A percentile compares a stretch with the other conserved stretches of the same genome.
Evolutionary conservation across 495 filamentous ascomycete species (phyloP).

Genomic region (Xylaria palmicola): DNA sequence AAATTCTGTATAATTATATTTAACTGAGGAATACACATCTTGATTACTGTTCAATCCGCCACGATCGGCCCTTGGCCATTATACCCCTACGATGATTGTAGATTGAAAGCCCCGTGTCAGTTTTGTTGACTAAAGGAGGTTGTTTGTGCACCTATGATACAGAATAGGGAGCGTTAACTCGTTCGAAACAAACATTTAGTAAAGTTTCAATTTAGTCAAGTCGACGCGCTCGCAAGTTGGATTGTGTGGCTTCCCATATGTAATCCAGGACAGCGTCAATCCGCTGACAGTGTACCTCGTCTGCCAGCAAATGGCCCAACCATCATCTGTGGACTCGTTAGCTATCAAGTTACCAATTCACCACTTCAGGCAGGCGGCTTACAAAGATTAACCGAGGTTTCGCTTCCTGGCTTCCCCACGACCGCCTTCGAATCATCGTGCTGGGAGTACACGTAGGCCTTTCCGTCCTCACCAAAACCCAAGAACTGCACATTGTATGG

Average conservation of each 20-base stretch:
- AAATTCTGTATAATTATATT: not conserved
- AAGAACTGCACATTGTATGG: not conserved
- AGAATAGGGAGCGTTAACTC: not conserved
- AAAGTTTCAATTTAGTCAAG: slow-evolving; percentile 7
- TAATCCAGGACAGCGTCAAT: slow-evolving; percentile 13
- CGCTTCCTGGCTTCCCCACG: not conserved
- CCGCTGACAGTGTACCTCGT: slow-evolving; percentile 7
- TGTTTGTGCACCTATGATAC: not conserved
- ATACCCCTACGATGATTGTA: no score
- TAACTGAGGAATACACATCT: no score
- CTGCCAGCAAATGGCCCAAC: slow-evolving; percentile 9
- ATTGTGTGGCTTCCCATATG: slow-evolving; percentile 6
- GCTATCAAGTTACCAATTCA: not conserved
- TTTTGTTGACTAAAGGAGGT: slow-evolving; percentile 9
- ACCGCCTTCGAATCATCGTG: slow-evolving; percentile 5
- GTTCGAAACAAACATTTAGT: slow-evolving; percentile 1
- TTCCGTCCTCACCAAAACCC: slow-evolving; percentile 4
- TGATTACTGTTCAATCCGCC: no score
- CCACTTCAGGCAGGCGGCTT: not conserved
- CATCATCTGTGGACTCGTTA: slow-evolving; percentile 6
- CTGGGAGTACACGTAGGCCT: slow-evolving; percentile 1
- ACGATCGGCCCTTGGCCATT: no score
- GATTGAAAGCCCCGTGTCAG: no score
- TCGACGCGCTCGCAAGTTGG: slow-evolving; percentile 9
- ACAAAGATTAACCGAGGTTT: not conserved